Evolutionary conservation across 805 yeast species (phyloP), one percentile per base, ranked within the genome.

Genomic region (Priceomyces carsonii): DNA sequence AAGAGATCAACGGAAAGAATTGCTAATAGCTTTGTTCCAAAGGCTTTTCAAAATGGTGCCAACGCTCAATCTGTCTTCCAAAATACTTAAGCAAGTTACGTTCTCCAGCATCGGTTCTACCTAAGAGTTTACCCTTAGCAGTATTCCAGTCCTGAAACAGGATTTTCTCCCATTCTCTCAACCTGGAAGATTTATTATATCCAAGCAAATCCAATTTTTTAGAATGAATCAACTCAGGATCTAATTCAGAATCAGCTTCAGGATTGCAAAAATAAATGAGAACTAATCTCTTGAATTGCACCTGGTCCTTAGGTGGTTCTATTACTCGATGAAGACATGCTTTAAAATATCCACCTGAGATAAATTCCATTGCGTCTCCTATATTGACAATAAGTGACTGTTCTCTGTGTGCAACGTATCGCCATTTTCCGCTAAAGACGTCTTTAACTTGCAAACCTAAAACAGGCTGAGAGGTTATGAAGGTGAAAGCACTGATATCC

Each of bases 301-400:
- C 43, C 44, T 73, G 78, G 31, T 69, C 71, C 2, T 35, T 40
- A 3, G 75, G 76, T 4, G 77, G 76, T 19, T 66, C 61, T n/a
- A 67, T 61, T 4, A 73, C 78, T 31, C 77, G 47, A 36, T 73
- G 78, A 29, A 72, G 55, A 6, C 73, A 61, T 9, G 74, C 66
- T 35, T 67, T 66, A 52, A 71, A 73, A 38, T 64, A 69, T 0
- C 71, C 72, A 4, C 77, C 78, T 16, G 71, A 60, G 21, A 66
- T 51, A 30, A 64, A 65, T 40, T 67, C 70, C 33, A 68, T 35
- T 1, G 68, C 57, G 43, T 68, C 73, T 5, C 72, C 73, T 29
- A 67, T 50, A 37, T 68, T 68, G 14, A 67, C 72, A 30, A 67
- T 56, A 18, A 68, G 43, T 6, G 71, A 59, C 29, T 61, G 47